These are phyloP conservation scores for Posidonia australis DNA, from an alignment of 106 monocot genomes.

Conservation along the genomic window DNA sequence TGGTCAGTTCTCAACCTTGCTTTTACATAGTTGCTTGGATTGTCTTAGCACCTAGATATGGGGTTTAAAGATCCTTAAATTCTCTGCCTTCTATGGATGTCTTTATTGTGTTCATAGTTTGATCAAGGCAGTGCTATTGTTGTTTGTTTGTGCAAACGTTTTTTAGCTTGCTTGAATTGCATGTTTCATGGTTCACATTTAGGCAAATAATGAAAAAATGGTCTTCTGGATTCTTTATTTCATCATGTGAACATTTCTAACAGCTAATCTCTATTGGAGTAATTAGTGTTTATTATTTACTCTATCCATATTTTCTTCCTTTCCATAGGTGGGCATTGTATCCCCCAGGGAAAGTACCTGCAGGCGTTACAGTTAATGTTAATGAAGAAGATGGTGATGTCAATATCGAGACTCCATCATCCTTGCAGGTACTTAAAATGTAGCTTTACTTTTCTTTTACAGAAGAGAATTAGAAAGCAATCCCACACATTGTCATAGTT, in stretches of 20 bases:
- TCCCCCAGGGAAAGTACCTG: conserved; percentile 91
- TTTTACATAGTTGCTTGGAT: too few relatives aligned
- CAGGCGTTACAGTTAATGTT: conserved; percentile 92
- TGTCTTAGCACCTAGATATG: too few relatives aligned
- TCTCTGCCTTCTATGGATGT: too few relatives aligned
- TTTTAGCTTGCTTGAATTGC: not conserved
- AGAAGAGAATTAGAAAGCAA: not conserved
- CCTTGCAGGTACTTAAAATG: conserved; percentile 60
- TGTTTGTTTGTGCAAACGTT: too few relatives aligned
- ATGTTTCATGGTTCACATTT: not conserved
- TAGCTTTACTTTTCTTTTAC: not conserved
- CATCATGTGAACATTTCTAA: too few relatives aligned
- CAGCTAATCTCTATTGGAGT: too few relatives aligned
- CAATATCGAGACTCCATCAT: conserved; percentile 81
- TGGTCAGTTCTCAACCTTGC: too few relatives aligned
- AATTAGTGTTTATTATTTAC: too few relatives aligned
- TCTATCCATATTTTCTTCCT: not conserved
- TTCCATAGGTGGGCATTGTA: conserved; percentile 89
- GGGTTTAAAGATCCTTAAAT: too few relatives aligned
- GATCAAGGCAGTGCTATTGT: too few relatives aligned
- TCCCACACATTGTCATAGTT: not conserved
- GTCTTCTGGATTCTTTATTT: not conserved
- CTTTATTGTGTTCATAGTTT: too few relatives aligned
- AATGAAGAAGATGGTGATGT: conserved; percentile 98
- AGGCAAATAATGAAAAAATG: not conserved